Evolutionary conservation across 208 protist species (phyloP), one percentile per base, ranked within the genome.

Genomic region (Vickermania ingenoplastis): DNA sequence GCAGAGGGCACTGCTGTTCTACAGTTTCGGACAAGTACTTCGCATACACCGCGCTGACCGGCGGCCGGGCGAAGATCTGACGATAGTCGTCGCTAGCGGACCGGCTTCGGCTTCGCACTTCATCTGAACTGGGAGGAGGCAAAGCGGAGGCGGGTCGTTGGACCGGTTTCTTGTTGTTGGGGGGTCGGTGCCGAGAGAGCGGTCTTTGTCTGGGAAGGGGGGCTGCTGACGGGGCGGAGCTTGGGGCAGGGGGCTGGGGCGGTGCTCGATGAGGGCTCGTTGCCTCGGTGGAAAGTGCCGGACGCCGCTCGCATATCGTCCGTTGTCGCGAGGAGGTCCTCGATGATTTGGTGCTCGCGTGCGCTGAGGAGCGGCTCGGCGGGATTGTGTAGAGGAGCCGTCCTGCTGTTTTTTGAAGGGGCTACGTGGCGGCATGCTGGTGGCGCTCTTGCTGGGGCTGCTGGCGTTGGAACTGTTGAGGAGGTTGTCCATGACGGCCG

Each of bases 1-100:
- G n/a, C n/a, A n/a, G n/a, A n/a, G n/a, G n/a, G n/a, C n/a, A n/a
- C n/a, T n/a, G n/a, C n/a, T n/a, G n/a, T n/a, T n/a, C n/a, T n/a
- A n/a, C n/a, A n/a, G 28, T 3, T 0, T 63, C 59, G 22, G n/a
- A 3, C 48, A 63, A 1, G 11, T 54, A 26, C 23, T 41, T 26
- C 3, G 41, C 59, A 21, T 63, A 63, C 48, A 54, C 53, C 21
- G 50, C 41, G 23, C 59, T 63, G 27, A 63, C 59, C 1, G 59
- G 59, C 5, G 41, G 50, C 17, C 50, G 21, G 3, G 59, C 50
- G 29, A 63, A 63, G 27, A 63, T 23, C 26, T 55, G 0, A 29
- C 53, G 29, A 48, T 63, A 63, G 45, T 0, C 30, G 26, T 41
- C 2, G 14, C 59, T 25, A 2, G 59, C 59, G 0, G 0, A 26